Percentiles rank a stretch among this genome's conserved stretches.
Evolutionary conservation across 1,284 basidiomycete species (phyloP).

Genomic region (Rhodotorula sp.): DNA sequence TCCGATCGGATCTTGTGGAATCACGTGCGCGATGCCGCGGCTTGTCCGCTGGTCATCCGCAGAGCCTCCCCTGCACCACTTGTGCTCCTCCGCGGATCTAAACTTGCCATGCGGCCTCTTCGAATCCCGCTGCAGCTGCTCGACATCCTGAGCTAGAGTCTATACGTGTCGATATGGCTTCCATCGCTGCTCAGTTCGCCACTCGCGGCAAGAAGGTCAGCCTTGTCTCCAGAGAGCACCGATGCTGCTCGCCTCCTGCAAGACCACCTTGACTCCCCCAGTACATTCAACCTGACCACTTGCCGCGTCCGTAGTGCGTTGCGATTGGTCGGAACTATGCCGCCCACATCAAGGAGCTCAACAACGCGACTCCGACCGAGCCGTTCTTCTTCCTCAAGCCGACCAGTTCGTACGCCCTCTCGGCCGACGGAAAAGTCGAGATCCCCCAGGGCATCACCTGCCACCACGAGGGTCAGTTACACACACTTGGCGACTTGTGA

Average conservation of each 20-base stretch:
- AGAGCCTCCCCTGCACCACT: not conserved
- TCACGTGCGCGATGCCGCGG: too few relatives aligned
- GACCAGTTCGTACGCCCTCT: conserved; percentile 80
- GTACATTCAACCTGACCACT: not conserved
- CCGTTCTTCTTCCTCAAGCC: conserved; percentile 99
- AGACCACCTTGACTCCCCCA: not conserved
- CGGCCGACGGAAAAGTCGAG: conserved; percentile 71
- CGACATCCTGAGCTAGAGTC: not conserved
- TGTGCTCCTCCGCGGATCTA: too few relatives aligned
- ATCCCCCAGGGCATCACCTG: conserved; percentile 79
- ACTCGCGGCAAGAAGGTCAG: conserved; percentile 36
- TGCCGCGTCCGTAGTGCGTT: conserved; percentile 19
- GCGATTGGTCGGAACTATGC: conserved; percentile 40
- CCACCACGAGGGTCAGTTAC: conserved; percentile 79
- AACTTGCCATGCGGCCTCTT: too few relatives aligned
- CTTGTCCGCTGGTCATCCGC: too few relatives aligned
- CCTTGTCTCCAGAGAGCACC: not conserved
- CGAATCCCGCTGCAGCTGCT: not conserved
- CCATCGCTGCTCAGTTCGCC: conserved; percentile 30
- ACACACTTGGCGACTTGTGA: not conserved
- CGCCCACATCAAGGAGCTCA: conserved; percentile 41
- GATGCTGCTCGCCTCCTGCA: not conserved
- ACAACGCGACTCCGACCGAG: conserved; percentile 73
- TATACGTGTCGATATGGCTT: conserved; percentile 1
- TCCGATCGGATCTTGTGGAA: too few relatives aligned